Base-by-base conservation (phyloP, 306 rosid genomes). In the Clitoria ternatea region DNA sequence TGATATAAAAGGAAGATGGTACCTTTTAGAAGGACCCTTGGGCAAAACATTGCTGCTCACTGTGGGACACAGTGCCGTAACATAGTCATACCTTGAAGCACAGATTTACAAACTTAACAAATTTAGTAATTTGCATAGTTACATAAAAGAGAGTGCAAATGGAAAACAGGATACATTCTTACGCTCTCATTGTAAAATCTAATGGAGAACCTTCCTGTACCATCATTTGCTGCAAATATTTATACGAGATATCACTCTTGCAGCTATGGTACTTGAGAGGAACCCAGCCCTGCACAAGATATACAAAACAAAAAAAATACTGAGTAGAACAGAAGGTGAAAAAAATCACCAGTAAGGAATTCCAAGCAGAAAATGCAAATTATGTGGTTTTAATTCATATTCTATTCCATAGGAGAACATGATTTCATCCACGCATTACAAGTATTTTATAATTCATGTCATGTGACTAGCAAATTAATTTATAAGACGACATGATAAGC, bases 231-330 rank as follows among this genome's bases (percentile, higher is more conserved):
- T 64, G 82, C 72, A 85, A 66, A 84, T 89, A 91, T 83, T 71
- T 77, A 72, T 85, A 72, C 1, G 96, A 85, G 48, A 84, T 71
- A 77, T 89, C 97, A 86, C 90, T 86, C 69, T 84, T 85, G 47
- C 86, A 73, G 72, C 88, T 77, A 84, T 94, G 96, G 78, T 89
- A 90, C 87, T 83, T 81, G 40, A 88, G 98, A 68, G 97, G 84
- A 85, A 90, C 74, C 96, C 92, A 94, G 33, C 61, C 11, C 98
- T 94, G 77, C 60, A 80, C 55, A 77, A 56, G 60, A 75, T 36
- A 70, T 37, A 33, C 70, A 74, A 66, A 64, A 5, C 68, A 50
- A 15, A 36, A 19, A 11, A 18, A 2, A 11, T 12, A 30, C 13
- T 19, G 66, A 66, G 22, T 19, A 48, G 20, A 72, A 68, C 52